Evolutionary conservation across 1,139 yeast species (phyloP).

Genomic region (Candida tunisiensis): DNA sequence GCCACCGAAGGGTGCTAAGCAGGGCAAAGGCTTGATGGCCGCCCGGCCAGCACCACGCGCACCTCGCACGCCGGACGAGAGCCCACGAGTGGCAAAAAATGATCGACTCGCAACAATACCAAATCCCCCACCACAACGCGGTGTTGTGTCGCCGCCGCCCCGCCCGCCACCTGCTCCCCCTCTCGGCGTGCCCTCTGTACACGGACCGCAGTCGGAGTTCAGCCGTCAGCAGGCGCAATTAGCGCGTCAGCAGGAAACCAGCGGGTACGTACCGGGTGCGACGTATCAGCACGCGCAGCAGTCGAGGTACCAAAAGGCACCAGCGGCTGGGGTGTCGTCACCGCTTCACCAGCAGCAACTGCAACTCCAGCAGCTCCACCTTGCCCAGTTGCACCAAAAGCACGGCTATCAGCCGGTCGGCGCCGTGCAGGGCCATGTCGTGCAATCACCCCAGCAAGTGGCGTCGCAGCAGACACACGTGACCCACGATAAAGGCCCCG

Average conservation of each 20-base stretch:
- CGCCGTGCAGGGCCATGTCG: constrained; percentile 7
- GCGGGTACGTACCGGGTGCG: not conserved
- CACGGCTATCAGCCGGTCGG: constrained; percentile 7
- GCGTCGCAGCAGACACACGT: constrained; percentile 5
- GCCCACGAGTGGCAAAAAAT: no score
- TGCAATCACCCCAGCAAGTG: constrained; percentile 5
- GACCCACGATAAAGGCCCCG: not conserved
- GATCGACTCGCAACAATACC: no score
- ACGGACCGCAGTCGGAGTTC: no score
- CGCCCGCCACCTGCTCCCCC: constrained; percentile 27
- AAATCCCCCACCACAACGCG: no score
- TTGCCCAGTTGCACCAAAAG: constrained; percentile 6
- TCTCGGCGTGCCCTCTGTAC: constrained; percentile 19
- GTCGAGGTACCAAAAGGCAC: constrained; percentile 1
- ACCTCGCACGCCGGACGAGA: no score
- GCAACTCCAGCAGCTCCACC: constrained; percentile 6
- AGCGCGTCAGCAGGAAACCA: no score
- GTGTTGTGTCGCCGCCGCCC: constrained; percentile 23
- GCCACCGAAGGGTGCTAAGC: no score
- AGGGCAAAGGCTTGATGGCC: no score
- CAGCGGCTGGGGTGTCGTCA: not conserved
- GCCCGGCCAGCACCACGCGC: no score
- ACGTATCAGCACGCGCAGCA: constrained; percentile 6
- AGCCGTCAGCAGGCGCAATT: no score
- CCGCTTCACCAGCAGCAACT: constrained; percentile 2